Conservation (phyloP, 768 basidiomycete species). For the Calocybe cyanea region DNA sequence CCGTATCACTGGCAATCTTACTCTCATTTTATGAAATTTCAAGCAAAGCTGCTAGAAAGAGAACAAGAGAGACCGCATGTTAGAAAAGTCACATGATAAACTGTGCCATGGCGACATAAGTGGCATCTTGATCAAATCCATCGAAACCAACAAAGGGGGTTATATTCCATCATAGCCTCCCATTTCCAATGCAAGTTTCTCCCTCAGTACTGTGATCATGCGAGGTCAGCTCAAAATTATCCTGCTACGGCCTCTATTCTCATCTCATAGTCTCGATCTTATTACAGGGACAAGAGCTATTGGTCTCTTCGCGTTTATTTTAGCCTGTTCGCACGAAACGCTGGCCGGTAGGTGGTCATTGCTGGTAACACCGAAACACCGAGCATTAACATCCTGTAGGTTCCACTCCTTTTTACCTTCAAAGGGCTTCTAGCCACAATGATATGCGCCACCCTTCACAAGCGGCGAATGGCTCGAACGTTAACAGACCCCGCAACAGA, state of each 20-base stretch:
- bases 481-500: too few relatives aligned
- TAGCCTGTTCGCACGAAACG: not conserved
- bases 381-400: not conserved
- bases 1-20: too few relatives aligned
- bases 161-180: too few relatives aligned
- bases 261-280: not conserved
- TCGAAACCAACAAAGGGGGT: not conserved
- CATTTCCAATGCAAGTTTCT: too few relatives aligned
- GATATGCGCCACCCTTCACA: constrained; percentile 2
- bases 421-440: constrained; percentile 1
- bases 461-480: constrained; percentile 3
- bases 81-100: too few relatives aligned
- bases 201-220: not conserved
- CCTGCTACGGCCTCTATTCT: not conserved
- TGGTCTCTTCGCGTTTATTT: not conserved
- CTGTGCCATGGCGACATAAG: too few relatives aligned
- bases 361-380: not conserved
- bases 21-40: too few relatives aligned
- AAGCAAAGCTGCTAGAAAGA: too few relatives aligned
- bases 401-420: constrained; percentile 14
- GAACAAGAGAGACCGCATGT: too few relatives aligned
- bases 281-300: not conserved
- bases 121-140: too few relatives aligned
- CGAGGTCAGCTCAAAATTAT: not conserved
- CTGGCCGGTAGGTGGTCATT: not conserved